phyloP scores from a whole-genome alignment of 2,329 filamentous ascomycete species.

The Cladosporium velox region DNA sequence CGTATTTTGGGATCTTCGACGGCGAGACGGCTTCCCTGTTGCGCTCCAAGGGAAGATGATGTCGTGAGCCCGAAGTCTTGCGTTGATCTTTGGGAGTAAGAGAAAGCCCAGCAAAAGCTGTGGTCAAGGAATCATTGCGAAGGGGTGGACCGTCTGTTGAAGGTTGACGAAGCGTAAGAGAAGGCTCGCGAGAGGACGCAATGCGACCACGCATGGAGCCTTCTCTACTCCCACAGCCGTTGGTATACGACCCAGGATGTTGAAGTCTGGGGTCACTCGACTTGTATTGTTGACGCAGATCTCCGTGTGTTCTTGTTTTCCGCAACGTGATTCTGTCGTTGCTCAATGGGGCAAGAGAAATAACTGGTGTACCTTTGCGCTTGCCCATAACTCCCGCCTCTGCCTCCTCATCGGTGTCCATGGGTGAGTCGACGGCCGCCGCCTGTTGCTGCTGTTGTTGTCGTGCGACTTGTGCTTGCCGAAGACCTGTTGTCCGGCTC shows the following conservation, averaged over 20 bases:
- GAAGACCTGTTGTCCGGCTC: slow-evolving; percentile 46
- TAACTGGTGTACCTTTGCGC: slow-evolving; percentile 49
- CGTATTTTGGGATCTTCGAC: slow-evolving; percentile 39
- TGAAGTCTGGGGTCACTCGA: slow-evolving; percentile 21
- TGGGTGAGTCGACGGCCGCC: slow-evolving; percentile 20
- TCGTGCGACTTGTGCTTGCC: slow-evolving; percentile 23
- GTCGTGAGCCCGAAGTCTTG: slow-evolving; percentile 20
- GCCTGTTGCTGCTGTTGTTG: slow-evolving; percentile 17
- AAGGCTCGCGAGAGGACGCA: slow-evolving; percentile 20
- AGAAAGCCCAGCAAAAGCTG: slow-evolving; percentile 34
- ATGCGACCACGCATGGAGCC: slow-evolving; percentile 1
- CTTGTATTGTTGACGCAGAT: slow-evolving; percentile 30
- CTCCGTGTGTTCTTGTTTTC: slow-evolving; percentile 37
- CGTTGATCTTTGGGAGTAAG: slow-evolving; percentile 27
- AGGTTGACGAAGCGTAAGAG: slow-evolving; percentile 23
- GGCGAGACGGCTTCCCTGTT: slow-evolving; percentile 37
- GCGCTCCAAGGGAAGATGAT: slow-evolving; percentile 35
- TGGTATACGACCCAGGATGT: slow-evolving; percentile 21
- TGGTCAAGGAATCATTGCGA: slow-evolving; percentile 35
- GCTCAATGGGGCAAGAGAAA: slow-evolving; percentile 39
- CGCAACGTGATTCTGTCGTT: slow-evolving; percentile 30
- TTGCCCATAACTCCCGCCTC: slow-evolving; percentile 37
- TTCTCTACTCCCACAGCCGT: slow-evolving; percentile 19
- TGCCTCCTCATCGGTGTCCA: slow-evolving; percentile 42
- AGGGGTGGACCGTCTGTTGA: slow-evolving; percentile 26